These are phyloP conservation scores for Aegilops umbellulata DNA, from an alignment of 176 grass and related monocot genomes.

Conservation along the genomic window DNA sequence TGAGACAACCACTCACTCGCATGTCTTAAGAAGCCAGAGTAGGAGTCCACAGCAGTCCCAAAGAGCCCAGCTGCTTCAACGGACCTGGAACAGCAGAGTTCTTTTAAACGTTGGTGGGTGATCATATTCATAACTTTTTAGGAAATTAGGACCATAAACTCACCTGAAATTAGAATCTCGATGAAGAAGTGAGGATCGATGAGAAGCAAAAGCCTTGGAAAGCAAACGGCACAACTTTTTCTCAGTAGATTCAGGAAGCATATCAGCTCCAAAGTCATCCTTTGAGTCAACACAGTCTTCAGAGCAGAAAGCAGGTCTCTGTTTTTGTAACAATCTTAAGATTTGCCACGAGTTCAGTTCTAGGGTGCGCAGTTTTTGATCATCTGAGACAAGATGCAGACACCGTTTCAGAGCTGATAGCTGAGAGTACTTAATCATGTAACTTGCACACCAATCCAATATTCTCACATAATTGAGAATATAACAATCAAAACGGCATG, in stretches of 20 bases:
- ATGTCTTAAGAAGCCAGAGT: conserved; percentile 72
- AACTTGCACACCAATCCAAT: background rate
- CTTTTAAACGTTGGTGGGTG: background rate
- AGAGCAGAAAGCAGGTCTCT: conserved; percentile 60
- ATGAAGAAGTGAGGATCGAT: conserved; percentile 43
- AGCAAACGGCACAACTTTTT: conserved; percentile 61
- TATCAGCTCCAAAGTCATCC: conserved; percentile 5
- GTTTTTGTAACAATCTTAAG: conserved; percentile 72
- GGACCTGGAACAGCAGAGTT: conserved; percentile 44
- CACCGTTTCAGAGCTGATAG: background rate
- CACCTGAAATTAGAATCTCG: conserved; percentile 49
- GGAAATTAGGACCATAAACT: conserved; percentile 13
- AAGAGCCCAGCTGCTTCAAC: conserved; percentile 32
- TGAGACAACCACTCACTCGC: conserved; percentile 95
- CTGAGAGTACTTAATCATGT: conserved; percentile 1
- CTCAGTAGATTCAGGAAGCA: conserved; percentile 28
- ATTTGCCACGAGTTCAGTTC: conserved; percentile 92
- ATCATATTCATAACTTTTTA: conserved; percentile 11
- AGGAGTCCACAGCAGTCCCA: conserved; percentile 45
- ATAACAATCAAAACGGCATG: background rate
- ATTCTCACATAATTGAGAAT: background rate
- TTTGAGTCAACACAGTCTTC: conserved; percentile 50
- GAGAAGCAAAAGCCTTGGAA: conserved; percentile 60
- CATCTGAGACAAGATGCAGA: conserved; percentile 50
- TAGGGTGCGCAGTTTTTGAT: conserved; percentile 66